Evolutionary conservation across 768 basidiomycete species (phyloP).

Genomic region (Candolleomyces aberdarensis): DNA sequence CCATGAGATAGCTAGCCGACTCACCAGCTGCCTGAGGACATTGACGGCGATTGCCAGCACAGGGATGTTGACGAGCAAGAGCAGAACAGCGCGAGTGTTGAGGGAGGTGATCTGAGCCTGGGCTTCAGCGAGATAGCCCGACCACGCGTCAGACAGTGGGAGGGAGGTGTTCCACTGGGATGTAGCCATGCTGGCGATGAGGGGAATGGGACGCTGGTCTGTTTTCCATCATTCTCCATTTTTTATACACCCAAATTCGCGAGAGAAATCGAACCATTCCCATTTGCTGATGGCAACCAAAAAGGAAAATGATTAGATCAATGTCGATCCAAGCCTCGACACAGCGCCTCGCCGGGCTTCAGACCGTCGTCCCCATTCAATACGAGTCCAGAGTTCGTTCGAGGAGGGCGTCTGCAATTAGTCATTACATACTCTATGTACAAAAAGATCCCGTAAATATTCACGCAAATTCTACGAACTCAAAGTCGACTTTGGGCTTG

Average conservation of each 20-base stretch:
- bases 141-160: slow-evolving; percentile 40
- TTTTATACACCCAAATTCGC: slow-evolving; percentile 12
- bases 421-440: no score
- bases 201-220: background rate
- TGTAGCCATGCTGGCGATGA: slow-evolving; percentile 1
- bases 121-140: slow-evolving; percentile 38
- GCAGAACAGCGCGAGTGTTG: slow-evolving; percentile 34
- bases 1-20: background rate
- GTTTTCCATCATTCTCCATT: slow-evolving; percentile 9
- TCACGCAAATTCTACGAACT: background rate
- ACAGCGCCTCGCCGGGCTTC: background rate
- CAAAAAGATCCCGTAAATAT: background rate
- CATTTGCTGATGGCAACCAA: slow-evolving; percentile 7
- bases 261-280: slow-evolving; percentile 33
- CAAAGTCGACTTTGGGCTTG: slow-evolving; percentile 19
- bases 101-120: slow-evolving; percentile 35
- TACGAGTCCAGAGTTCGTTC: background rate
- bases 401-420: background rate
- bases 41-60: slow-evolving; percentile 69
- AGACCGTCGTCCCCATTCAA: background rate
- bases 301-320: slow-evolving; percentile 14
- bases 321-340: background rate
- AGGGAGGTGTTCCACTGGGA: slow-evolving; percentile 30
- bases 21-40: slow-evolving; percentile 73
- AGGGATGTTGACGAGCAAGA: slow-evolving; percentile 65